Evolutionary conservation across 2,329 filamentous ascomycete genomes (phyloP).

Genomic region (Fusarium sp.): DNA sequence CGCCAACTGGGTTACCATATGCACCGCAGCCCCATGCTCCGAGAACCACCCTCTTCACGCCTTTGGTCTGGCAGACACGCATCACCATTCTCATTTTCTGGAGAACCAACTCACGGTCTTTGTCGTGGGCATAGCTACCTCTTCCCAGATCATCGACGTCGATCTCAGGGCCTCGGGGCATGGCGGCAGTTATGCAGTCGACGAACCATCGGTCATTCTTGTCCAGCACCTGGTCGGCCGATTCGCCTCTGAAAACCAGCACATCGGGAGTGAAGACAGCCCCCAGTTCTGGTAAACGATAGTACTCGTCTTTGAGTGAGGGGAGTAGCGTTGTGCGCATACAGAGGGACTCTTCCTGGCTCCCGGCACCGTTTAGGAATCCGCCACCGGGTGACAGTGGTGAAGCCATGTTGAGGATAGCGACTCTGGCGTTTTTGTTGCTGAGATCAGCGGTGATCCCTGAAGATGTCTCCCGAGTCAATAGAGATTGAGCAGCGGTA

Average conservation of each 20-base stretch:
- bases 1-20: conserved; percentile 73
- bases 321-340: conserved; percentile 73
- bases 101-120: conserved; percentile 66
- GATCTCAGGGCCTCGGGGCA: conserved; percentile 71
- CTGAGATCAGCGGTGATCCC: conserved; percentile 12
- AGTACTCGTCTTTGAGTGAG: conserved; percentile 71
- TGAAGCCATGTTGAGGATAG: conserved; percentile 76
- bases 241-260: conserved; percentile 67
- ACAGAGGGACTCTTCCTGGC: conserved; percentile 75
- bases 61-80: conserved; percentile 64
- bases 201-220: conserved; percentile 71
- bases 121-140: conserved; percentile 58
- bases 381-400: conserved; percentile 74
- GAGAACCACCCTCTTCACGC: conserved; percentile 67
- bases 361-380: conserved; percentile 71
- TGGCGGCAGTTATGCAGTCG: conserved; percentile 71
- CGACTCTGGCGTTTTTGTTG: conserved; percentile 56
- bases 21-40: conserved; percentile 78
- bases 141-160: conserved; percentile 54
- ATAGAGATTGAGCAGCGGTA: conserved; percentile 59
- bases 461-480: conserved; percentile 6
- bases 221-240: conserved; percentile 52
- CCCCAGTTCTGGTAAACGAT: conserved; percentile 72
- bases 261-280: conserved; percentile 72
- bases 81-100: conserved; percentile 73